A percentile compares a stretch with the other conserved stretches of the same genome.
Conservation (phyloP, 2,329 filamentous ascomycete species). For the Neopestalotiopsis rosae region DNA sequence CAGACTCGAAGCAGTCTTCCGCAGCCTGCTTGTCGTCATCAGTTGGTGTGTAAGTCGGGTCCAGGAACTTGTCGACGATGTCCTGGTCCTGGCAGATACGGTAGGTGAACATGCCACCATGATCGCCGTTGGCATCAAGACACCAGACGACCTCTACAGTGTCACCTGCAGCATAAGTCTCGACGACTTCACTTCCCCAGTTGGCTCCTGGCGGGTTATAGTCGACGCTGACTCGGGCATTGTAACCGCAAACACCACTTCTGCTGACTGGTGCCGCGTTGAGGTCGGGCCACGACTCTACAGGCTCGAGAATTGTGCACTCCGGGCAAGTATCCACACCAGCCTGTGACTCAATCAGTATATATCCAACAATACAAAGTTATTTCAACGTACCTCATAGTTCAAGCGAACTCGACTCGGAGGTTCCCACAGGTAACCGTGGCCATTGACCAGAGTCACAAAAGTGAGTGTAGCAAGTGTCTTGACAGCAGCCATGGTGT, state of each 20-base stretch:
- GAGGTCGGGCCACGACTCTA: constrained; percentile 54
- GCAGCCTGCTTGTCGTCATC: constrained; percentile 57
- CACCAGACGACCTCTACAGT: constrained; percentile 59
- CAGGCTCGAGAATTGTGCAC: constrained; percentile 60
- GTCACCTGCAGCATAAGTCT: constrained; percentile 50
- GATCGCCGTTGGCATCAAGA: constrained; percentile 60
- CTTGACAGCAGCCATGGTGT: constrained; percentile 7
- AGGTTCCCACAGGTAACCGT: constrained; percentile 51
- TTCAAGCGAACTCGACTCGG: constrained; percentile 50
- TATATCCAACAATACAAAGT: neutral
- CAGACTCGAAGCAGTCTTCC: constrained; percentile 56
- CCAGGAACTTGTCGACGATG: constrained; percentile 55
- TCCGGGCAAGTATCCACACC: constrained; percentile 57
- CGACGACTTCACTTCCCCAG: constrained; percentile 51
- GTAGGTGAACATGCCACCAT: constrained; percentile 62
- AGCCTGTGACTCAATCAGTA: constrained; percentile 37
- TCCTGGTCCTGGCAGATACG: constrained; percentile 58
- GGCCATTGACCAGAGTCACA: constrained; percentile 36
- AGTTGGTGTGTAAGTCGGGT: constrained; percentile 52
- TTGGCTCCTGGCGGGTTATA: constrained; percentile 52
- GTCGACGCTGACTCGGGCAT: constrained; percentile 56
- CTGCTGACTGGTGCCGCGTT: constrained; percentile 49
- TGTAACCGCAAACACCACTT: constrained; percentile 59
- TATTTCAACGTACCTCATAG: constrained; percentile 39
- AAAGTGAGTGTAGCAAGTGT: constrained; percentile 18